Evolutionary conservation across 805 yeast genomes (phyloP), one percentile per base, ranked within the genome.

Genomic region (Lachancea dasiensis): DNA sequence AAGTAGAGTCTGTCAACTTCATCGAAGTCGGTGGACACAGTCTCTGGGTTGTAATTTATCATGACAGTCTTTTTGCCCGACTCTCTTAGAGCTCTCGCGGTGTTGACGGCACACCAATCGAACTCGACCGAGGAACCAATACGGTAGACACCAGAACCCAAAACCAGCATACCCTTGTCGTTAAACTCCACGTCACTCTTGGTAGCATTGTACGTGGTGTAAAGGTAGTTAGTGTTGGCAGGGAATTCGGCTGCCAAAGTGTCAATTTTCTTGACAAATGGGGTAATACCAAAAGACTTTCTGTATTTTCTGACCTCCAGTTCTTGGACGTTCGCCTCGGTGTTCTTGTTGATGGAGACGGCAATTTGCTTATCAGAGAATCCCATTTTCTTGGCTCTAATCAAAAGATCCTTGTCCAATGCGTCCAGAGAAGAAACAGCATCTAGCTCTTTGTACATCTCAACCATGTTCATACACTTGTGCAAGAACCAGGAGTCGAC

Each of bases 171-270:
- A 58, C 97, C 97, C 49, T 84, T 73, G 43, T 90, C 97, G 54
- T 82, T 76, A 59, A 90, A 92, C 31, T 69, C 74, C 34, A 90
- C 81, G 63, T 90, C 98, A 49, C 79, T 81, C 41, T 77, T 70
- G 42, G 85, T 73, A 41, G 97, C 98, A 58, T 89, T 90, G 69
- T 90, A 90, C 33, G 98, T 90, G 36, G 95, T 85, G 77, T 90
- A 90, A 52, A 90, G 72, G 65, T 90, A 90, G 72, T 90, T 90
- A 39, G 98, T 90, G 54, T 81, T 75, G 36, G 98, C 98, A 34
- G 98, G 98, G 79, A 90, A 90, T 65, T 90, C 98, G 41, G 98
- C 97, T 46, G 98, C 98, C 48, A 90, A 73, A 26, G 98, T 90
- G 60, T 90, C 97, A 56, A 90, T 90, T 68, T 87, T 86, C 75